Conservation (phyloP, 2,329 filamentous ascomycete genomes). For the Trichophyton simii region DNA sequence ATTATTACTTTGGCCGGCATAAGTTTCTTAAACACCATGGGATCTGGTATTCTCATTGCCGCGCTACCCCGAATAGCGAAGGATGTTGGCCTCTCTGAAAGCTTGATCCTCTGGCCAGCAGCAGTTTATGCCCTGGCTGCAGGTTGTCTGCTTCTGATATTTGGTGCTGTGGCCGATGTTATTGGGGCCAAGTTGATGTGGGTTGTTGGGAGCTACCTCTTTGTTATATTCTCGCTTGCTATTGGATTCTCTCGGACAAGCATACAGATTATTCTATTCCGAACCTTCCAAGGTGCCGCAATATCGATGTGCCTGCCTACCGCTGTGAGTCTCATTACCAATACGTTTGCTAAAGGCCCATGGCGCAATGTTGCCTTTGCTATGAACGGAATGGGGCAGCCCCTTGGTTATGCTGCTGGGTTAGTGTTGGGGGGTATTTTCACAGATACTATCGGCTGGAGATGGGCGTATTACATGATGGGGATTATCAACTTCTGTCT, state of each 20-base stretch:
- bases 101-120: conserved; percentile 18
- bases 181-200: conserved; percentile 37
- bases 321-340: conserved; percentile 37
- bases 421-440: conserved; percentile 40
- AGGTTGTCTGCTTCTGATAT: conserved; percentile 35
- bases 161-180: conserved; percentile 39
- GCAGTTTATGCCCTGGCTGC: conserved; percentile 24
- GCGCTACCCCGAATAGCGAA: conserved; percentile 20
- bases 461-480: conserved; percentile 36
- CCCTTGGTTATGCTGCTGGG: conserved; percentile 38
- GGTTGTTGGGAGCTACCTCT: conserved; percentile 33
- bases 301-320: conserved; percentile 36
- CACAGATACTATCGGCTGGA: conserved; percentile 41
- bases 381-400: conserved; percentile 37
- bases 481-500: conserved; percentile 30
- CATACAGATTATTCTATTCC: conserved; percentile 35
- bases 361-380: conserved; percentile 40
- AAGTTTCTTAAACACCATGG: conserved; percentile 23
- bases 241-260: conserved; percentile 28
- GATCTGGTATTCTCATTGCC: conserved; percentile 19
- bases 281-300: conserved; percentile 34
- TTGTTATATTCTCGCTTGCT: conserved; percentile 30
- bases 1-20: conserved; percentile 20
- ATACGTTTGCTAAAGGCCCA: conserved; percentile 32
- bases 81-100: conserved; percentile 19